phyloP scores from a whole-genome alignment of 2,329 filamentous ascomycete genomes.

The Pyricularia sp. region DNA sequence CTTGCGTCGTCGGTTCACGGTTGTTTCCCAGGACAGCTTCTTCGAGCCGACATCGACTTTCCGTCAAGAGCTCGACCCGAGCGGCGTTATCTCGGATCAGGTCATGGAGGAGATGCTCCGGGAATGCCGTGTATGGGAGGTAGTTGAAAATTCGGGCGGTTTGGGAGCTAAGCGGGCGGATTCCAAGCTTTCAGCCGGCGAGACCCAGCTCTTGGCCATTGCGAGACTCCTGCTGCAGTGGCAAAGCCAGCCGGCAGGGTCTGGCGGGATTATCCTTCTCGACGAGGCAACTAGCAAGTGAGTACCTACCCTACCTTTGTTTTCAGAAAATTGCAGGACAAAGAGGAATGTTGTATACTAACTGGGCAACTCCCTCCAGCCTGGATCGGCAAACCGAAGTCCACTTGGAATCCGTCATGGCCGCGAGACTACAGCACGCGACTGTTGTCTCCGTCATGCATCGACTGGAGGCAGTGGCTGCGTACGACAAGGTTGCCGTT shows the following conservation, averaged over 20 bases:
- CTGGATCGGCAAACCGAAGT: constrained; percentile 10
- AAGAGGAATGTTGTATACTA: not conserved
- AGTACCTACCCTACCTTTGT: not conserved
- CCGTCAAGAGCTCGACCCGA: constrained; percentile 34
- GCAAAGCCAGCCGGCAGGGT: not conserved
- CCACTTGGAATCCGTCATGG: constrained; percentile 8
- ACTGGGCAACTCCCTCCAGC: not conserved
- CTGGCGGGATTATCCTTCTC: constrained; percentile 20
- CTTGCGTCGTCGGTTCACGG: constrained; percentile 21
- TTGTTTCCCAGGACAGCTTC: constrained; percentile 33
- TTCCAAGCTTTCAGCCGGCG: constrained; percentile 27
- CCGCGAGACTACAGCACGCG: constrained; percentile 6
- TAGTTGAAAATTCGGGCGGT: constrained; percentile 23
- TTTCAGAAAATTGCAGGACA: not conserved
- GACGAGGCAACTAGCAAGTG: constrained; percentile 28
- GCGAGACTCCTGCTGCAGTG: constrained; percentile 13
- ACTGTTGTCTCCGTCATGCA: constrained; percentile 11
- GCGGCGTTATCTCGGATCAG: constrained; percentile 20
- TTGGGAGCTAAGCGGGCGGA: constrained; percentile 19
- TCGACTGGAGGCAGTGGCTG: constrained; percentile 9
- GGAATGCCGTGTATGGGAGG: constrained; percentile 28
- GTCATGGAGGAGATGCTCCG: constrained; percentile 27
- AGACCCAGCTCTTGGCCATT: constrained; percentile 34
- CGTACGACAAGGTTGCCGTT: constrained; percentile 12
- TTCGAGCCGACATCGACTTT: constrained; percentile 13